phyloP scores from a whole-genome alignment of 2,329 filamentous ascomycete species.

The Leptodontidium sp. region DNA sequence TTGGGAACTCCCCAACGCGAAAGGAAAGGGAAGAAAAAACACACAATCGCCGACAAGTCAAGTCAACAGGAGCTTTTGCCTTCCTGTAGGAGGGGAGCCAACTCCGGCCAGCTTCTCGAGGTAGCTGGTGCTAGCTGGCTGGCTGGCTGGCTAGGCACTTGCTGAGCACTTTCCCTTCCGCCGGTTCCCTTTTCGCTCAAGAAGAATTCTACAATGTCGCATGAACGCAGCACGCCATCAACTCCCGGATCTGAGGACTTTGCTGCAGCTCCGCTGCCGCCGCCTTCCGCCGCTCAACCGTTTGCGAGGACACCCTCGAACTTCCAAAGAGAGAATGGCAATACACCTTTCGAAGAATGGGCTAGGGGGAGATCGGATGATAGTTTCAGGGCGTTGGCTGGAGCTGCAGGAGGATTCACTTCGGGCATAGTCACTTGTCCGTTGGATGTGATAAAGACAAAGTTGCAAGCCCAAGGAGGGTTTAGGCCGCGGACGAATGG shows the following conservation, averaged over 20 bases:
- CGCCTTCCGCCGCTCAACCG: conserved; percentile 34
- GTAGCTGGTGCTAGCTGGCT: conserved; percentile 36
- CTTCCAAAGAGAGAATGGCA: conserved; percentile 34
- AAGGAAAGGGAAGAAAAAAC: conserved; percentile 49
- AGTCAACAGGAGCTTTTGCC: conserved; percentile 1
- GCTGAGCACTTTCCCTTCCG: conserved; percentile 41
- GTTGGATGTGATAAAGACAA: conserved; percentile 98
- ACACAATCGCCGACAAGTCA: not conserved
- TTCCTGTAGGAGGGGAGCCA: not conserved
- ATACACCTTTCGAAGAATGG: conserved; percentile 63
- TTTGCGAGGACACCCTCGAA: conserved; percentile 32
- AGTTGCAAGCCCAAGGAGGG: conserved; percentile 92
- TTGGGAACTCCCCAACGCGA: conserved; percentile 57
- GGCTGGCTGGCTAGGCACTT: conserved; percentile 38
- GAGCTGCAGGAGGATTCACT: conserved; percentile 88
- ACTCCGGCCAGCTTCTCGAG: conserved; percentile 24
- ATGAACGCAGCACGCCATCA: conserved; percentile 52
- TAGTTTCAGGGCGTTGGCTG: conserved; percentile 83
- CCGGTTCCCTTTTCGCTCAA: conserved; percentile 49
- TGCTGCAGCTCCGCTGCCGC: conserved; percentile 33
- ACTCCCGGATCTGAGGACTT: conserved; percentile 43
- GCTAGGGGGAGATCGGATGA: conserved; percentile 63
- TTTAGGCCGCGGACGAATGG: conserved; percentile 59
- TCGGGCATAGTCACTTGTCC: conserved; percentile 96
- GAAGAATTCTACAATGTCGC: conserved; percentile 52